A percentile compares a stretch with the other conserved stretches of the same genome.
Evolutionary conservation across 2,329 filamentous ascomycete genomes (phyloP).

Genomic region (Beauveria medogensis): DNA sequence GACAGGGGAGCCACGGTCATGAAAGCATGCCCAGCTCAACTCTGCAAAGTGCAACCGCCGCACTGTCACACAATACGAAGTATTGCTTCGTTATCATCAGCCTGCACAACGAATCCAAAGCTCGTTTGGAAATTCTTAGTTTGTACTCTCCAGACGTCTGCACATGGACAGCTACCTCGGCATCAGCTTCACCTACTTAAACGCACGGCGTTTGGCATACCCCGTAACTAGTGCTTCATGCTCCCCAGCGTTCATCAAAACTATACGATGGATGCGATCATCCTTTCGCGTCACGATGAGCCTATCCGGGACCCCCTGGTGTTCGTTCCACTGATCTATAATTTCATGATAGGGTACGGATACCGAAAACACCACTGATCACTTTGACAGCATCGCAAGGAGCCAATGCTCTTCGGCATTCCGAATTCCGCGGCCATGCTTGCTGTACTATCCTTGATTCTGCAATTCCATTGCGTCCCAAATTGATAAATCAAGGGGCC

Average conservation of each 20-base stretch:
- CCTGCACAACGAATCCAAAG: neutral
- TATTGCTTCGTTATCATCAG: neutral
- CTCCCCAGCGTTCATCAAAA: neutral
- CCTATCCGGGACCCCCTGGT: neutral
- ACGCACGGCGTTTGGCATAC: neutral
- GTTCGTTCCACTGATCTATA: constrained; percentile 2
- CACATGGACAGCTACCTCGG: neutral
- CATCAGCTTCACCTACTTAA: neutral
- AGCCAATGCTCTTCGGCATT: too few species aligned
- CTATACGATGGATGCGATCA: neutral
- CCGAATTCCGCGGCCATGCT: neutral
- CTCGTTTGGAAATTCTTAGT: too few species aligned
- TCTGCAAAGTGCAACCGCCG: neutral
- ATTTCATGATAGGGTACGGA: neutral
- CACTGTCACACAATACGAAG: neutral
- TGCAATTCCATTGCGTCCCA: too few species aligned
- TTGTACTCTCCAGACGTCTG: neutral
- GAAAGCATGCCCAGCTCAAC: neutral
- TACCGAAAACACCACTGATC: neutral
- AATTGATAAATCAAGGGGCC: too few species aligned
- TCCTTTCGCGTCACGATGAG: neutral
- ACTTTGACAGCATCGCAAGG: too few species aligned
- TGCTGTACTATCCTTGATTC: neutral
- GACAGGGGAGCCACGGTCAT: neutral
- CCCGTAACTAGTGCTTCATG: too few species aligned